A percentile compares a stretch with the other conserved stretches of the same genome.
phyloP scores from a whole-genome alignment of 352 stramenopile species.

The Phytophthora lateralis region DNA sequence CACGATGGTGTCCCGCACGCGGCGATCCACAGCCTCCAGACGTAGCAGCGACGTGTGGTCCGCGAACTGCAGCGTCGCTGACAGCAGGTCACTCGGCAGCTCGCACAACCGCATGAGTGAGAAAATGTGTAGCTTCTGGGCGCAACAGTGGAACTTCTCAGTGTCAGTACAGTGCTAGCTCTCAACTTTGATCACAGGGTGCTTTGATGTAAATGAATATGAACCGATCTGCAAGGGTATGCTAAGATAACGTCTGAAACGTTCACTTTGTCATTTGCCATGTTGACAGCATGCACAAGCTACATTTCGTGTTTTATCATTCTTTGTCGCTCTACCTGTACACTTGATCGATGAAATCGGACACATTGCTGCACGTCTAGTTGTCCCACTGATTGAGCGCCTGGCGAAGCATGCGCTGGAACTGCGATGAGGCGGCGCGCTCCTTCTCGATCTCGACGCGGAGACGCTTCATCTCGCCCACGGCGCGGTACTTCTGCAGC shows the following conservation, averaged over 20 bases:
- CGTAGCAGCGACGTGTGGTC: slow-evolving; percentile 41
- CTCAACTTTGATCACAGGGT: too few species aligned
- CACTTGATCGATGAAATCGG: background rate
- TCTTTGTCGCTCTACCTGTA: slow-evolving; percentile 2
- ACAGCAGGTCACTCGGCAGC: slow-evolving; percentile 49
- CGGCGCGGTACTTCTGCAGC: slow-evolving; percentile 30
- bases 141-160: background rate
- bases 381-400: slow-evolving; percentile 57
- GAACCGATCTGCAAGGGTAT: too few species aligned
- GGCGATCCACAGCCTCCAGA: slow-evolving; percentile 31
- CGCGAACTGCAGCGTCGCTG: slow-evolving; percentile 44
- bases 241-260: too few species aligned
- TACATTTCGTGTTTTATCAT: slow-evolving; percentile 2
- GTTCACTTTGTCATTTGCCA: background rate
- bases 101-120: slow-evolving; percentile 33
- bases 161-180: background rate
- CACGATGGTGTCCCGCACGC: slow-evolving; percentile 21
- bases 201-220: too few species aligned
- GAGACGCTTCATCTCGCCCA: slow-evolving; percentile 50
- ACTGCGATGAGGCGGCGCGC: slow-evolving; percentile 46
- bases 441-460: slow-evolving; percentile 63
- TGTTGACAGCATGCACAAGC: too few species aligned
- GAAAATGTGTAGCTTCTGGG: slow-evolving; percentile 30
- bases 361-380: slow-evolving; percentile 12
- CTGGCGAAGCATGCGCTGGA: slow-evolving; percentile 63